Conservation (phyloP, 495 filamentous ascomycete species). For the Talaromyces ruber region DNA sequence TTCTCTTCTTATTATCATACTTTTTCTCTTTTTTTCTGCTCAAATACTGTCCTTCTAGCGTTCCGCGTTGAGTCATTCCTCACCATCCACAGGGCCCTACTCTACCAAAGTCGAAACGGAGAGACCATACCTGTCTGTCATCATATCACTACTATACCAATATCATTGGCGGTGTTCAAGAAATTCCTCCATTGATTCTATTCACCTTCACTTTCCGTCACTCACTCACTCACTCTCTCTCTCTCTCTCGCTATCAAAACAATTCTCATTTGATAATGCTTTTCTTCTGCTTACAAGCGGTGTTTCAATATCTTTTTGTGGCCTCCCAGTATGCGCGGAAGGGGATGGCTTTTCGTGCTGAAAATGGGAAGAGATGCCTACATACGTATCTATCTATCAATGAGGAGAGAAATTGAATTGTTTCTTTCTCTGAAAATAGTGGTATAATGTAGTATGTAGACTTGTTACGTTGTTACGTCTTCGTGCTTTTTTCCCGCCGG, state of each 20-base stretch:
- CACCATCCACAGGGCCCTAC: not conserved
- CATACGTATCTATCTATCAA: not conserved
- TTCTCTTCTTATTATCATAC: constrained; percentile 14
- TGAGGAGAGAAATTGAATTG: not conserved
- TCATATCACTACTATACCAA: not conserved
- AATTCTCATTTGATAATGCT: not conserved
- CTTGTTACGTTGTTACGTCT: not conserved
- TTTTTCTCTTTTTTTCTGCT: constrained; percentile 15
- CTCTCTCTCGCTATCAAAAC: not conserved
- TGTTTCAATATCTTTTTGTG: not conserved
- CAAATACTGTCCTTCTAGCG: constrained; percentile 1
- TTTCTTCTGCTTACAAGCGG: not conserved
- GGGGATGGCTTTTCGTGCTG: not conserved
- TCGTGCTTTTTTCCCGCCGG: not conserved
- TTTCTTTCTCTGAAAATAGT: not conserved
- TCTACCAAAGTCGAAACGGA: not conserved
- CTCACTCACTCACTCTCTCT: not conserved
- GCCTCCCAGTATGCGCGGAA: not conserved
- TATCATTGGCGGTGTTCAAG: not conserved
- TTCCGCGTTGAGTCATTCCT: constrained; percentile 2
- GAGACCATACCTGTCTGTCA: not conserved
- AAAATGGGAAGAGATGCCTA: not conserved
- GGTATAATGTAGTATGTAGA: too few species aligned
- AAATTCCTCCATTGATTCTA: not conserved
- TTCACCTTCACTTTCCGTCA: constrained; percentile 1